Percentiles rank a stretch among this genome's conserved stretches.
phyloP scores from a whole-genome alignment of 2,329 filamentous ascomycete species.

The Parascedosporium putredinis region DNA sequence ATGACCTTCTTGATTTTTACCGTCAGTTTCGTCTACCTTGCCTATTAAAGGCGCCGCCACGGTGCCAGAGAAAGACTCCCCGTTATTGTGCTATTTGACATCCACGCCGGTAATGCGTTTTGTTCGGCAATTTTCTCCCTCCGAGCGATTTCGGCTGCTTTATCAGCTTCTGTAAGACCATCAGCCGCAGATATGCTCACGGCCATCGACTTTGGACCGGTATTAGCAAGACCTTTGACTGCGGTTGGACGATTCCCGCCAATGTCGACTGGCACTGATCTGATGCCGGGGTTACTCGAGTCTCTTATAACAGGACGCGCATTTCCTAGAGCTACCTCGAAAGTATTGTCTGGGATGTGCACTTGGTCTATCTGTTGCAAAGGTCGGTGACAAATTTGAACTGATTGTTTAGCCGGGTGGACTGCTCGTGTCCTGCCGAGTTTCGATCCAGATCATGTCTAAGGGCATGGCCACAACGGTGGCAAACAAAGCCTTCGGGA shows the following conservation, averaged over 20 bases:
- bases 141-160: conserved; percentile 51
- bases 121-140: conserved; percentile 57
- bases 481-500: conserved; percentile 67
- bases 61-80: conserved; percentile 43
- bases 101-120: conserved; percentile 63
- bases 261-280: conserved; percentile 46
- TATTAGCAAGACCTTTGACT: conserved; percentile 58
- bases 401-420: conserved; percentile 65
- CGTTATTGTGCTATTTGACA: conserved; percentile 61
- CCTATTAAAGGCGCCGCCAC: conserved; percentile 19
- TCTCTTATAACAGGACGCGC: conserved; percentile 56
- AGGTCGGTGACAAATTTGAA: conserved; percentile 70
- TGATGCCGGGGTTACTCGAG: conserved; percentile 53
- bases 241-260: conserved; percentile 49
- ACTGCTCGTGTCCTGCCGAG: conserved; percentile 61
- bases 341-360: conserved; percentile 63
- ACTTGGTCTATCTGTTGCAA: conserved; percentile 67
- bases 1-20: conserved; percentile 33
- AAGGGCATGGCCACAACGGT: conserved; percentile 60
- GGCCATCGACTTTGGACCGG: conserved; percentile 57
- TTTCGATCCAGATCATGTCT: conserved; percentile 56
- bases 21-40: conserved; percentile 33
- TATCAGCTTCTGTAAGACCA: conserved; percentile 56
- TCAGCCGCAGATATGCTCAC: conserved; percentile 58
- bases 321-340: conserved; percentile 55